Evolutionary conservation across 2,329 filamentous ascomycete species (phyloP), one percentile per base, ranked within the genome.

Genomic region (Pseudocercospora eumusae): DNA sequence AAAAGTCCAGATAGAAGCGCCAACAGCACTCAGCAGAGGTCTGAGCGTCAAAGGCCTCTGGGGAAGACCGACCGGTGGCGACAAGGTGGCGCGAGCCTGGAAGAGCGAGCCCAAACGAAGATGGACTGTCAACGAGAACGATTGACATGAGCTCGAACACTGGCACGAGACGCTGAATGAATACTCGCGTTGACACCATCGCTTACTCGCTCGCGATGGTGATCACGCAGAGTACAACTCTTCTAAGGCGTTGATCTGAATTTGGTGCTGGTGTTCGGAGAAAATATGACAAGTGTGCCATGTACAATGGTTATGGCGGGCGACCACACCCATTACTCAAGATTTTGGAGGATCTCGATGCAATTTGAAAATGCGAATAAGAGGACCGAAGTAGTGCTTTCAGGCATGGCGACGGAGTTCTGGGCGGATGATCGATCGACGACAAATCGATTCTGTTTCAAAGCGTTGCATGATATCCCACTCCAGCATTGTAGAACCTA

Each of bases 11-110:
- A 57, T 63, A 2, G 62, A 65, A 36, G 61, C 68, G 0, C 70
- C 70, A 4, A 55, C 61, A 5, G 62, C 61, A n/a, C 59, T 71
- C 4, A 65, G 63, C 25, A 50, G 68, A 40, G 68, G 68, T n/a
- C 56, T 74, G 8, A 74, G 69, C 68, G 70, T 69, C 64, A 70
- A 76, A 47, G 78, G 78, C 1, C 75, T 81, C 5, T 81, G 79
- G 79, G 79, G 79, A 0, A 74, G 73, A n/a, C 73, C 75, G 13
- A 61, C 49, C 25, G 56, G 61, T n/a, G 66, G 64, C 20, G 64
- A 64, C 44, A 65, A 62, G 55, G 61, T 68, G 21, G 36, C 33
- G 23, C 36, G 63, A 36, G 23, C 56, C 13, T 57, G 64, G 55
- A 66, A 64, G 28, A 57, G 57, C 31, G 54, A 63, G 33, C 66